Evolutionary conservation across 1,139 yeast species (phyloP).

Genomic region (Scheffersomyces lignicola): DNA sequence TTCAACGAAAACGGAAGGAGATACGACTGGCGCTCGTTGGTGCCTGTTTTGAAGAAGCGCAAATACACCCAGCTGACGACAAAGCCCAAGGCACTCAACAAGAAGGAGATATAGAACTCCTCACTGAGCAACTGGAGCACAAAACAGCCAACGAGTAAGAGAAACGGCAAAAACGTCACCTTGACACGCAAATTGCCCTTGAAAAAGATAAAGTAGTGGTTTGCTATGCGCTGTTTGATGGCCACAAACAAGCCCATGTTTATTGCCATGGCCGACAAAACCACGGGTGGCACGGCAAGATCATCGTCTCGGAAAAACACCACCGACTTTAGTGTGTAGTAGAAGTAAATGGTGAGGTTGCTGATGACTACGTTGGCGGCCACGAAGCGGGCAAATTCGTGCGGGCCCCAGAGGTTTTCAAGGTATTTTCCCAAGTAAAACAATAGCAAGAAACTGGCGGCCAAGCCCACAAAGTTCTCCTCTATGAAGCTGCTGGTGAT

Average conservation of each 20-base stretch:
- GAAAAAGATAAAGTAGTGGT: slow-evolving; percentile 42
- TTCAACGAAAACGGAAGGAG: slow-evolving; percentile 35
- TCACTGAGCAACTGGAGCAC: slow-evolving; percentile 25
- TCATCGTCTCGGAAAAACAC: slow-evolving; percentile 26
- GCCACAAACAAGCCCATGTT: slow-evolving; percentile 46
- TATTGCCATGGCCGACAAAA: slow-evolving; percentile 36
- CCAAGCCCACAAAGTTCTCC: slow-evolving; percentile 31
- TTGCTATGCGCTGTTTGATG: slow-evolving; percentile 44
- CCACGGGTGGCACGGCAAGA: slow-evolving; percentile 37
- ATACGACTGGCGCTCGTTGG: slow-evolving; percentile 45
- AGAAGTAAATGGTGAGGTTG: slow-evolving; percentile 34
- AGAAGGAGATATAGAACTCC: slow-evolving; percentile 28
- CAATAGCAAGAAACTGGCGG: slow-evolving; percentile 24
- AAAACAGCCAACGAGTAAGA: slow-evolving; percentile 20
- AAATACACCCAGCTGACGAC: slow-evolving; percentile 42
- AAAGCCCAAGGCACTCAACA: slow-evolving; percentile 30
- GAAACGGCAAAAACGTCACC: slow-evolving; percentile 40
- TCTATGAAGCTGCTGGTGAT: slow-evolving; percentile 36
- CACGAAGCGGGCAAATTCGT: slow-evolving; percentile 31
- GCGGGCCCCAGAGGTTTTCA: slow-evolving; percentile 40
- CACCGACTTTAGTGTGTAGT: slow-evolving; percentile 31
- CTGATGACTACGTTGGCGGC: slow-evolving; percentile 25
- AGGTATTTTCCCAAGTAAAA: slow-evolving; percentile 39
- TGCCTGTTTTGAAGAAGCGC: slow-evolving; percentile 39
- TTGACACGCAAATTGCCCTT: slow-evolving; percentile 39